Percentiles rank a stretch among this genome's conserved stretches.
phyloP scores from a whole-genome alignment of 2,329 filamentous ascomycete genomes.

The Tolypocladium tropicale region DNA sequence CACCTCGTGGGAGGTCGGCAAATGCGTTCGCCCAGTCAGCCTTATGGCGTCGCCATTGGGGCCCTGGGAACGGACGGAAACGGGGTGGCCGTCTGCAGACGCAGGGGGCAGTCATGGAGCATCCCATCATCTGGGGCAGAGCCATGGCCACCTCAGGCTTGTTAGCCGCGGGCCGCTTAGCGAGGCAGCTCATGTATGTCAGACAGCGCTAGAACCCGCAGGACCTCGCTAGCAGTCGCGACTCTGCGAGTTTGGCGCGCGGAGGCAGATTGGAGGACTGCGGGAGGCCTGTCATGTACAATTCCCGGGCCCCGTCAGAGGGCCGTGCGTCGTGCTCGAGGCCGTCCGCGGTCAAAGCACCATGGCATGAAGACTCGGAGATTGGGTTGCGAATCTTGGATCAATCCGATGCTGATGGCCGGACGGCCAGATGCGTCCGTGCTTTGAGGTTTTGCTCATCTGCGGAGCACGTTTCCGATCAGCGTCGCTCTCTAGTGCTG shows the following conservation, averaged over 20 bases:
- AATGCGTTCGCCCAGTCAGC: slow-evolving; percentile 9
- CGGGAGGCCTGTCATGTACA: not conserved
- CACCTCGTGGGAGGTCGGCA: slow-evolving; percentile 15
- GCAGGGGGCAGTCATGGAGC: not conserved
- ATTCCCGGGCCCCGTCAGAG: not conserved
- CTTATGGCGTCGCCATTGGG: slow-evolving; percentile 6
- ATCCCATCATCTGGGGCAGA: too few relatives aligned
- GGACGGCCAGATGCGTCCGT: not conserved
- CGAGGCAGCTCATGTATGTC: not conserved
- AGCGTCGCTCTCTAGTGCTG: too few relatives aligned
- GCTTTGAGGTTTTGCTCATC: not conserved
- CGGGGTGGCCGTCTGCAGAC: not conserved
- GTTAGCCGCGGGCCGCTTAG: not conserved
- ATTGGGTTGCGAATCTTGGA: not conserved
- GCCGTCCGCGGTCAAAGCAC: not conserved
- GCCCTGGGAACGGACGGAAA: not conserved
- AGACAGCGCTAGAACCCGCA: not conserved
- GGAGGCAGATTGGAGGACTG: not conserved
- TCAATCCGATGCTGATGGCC: not conserved
- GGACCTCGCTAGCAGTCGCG: not conserved
- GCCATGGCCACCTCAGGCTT: too few relatives aligned
- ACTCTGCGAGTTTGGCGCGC: not conserved
- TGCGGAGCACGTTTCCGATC: not conserved
- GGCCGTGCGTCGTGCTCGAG: not conserved
- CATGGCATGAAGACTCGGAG: not conserved